Evolutionary conservation across 169 alveolate genomes (phyloP).

Genomic region (Cryptosporidium parvum): DNA sequence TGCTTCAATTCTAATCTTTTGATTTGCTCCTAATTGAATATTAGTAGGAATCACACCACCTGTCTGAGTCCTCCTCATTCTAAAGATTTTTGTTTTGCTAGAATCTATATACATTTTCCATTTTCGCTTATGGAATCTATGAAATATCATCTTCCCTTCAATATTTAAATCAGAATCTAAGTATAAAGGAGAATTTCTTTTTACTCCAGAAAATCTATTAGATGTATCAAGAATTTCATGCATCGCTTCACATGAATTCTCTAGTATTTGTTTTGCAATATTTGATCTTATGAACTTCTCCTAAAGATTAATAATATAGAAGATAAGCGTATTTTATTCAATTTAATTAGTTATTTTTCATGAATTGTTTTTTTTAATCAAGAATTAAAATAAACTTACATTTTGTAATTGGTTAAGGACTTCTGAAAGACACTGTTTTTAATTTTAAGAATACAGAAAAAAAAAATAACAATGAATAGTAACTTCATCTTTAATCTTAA

Average conservation of each 20-base stretch:
- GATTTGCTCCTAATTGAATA: slow-evolving; percentile 15
- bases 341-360: background rate
- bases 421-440: slow-evolving; percentile 38
- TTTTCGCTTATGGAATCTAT: slow-evolving; percentile 45
- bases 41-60: slow-evolving; percentile 11
- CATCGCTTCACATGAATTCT: slow-evolving; percentile 70
- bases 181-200: background rate
- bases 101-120: slow-evolving; percentile 55
- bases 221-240: slow-evolving; percentile 41
- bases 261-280: slow-evolving; percentile 51
- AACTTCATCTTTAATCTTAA: too few species aligned
- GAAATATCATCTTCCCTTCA: slow-evolving; percentile 63
- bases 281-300: slow-evolving; percentile 65
- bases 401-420: slow-evolving; percentile 43
- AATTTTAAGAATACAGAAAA: background rate
- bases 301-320: background rate
- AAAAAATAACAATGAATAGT: background rate
- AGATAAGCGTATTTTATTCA: too few species aligned
- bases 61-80: background rate
- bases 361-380: background rate
- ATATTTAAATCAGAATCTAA: slow-evolving; percentile 46
- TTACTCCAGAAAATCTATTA: background rate
- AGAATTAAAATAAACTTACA: slow-evolving; percentile 28
- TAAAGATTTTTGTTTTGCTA: slow-evolving; percentile 10
- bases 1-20: slow-evolving; percentile 39